Conservation (phyloP, 192 early-diverging fungal species). For the Lobosporangium transversale region DNA sequence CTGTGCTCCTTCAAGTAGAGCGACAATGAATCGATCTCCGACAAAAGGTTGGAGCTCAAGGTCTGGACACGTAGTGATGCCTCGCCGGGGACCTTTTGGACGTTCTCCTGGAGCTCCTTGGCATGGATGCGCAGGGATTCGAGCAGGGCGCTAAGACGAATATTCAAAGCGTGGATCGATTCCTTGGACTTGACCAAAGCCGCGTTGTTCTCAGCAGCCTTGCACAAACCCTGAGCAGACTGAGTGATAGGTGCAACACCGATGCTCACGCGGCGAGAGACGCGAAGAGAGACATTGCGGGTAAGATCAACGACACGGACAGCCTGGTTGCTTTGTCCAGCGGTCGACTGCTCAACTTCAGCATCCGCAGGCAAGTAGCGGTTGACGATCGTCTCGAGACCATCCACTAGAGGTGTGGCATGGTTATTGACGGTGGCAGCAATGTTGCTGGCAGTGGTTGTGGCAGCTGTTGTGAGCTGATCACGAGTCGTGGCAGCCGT, state of each 20-base stretch:
- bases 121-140: constrained; percentile 40
- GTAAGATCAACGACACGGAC: constrained; percentile 47
- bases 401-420: constrained; percentile 52
- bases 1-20: constrained; percentile 57
- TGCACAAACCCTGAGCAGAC: constrained; percentile 37
- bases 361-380: constrained; percentile 41
- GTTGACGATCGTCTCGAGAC: constrained; percentile 48
- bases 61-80: constrained; percentile 44
- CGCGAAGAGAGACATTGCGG: constrained; percentile 43
- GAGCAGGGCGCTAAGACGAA: constrained; percentile 32
- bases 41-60: constrained; percentile 24
- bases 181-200: constrained; percentile 50
- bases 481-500: constrained; percentile 24
- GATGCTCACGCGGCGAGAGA: constrained; percentile 44
- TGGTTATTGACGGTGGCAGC: constrained; percentile 66
- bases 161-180: constrained; percentile 36
- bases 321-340: constrained; percentile 48
- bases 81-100: constrained; percentile 37
- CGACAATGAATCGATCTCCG: constrained; percentile 55
- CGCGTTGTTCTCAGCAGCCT: constrained; percentile 48
- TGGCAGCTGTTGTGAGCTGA: constrained; percentile 32
- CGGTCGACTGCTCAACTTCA: constrained; percentile 27
- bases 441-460: constrained; percentile 42
- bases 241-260: constrained; percentile 35
- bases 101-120: constrained; percentile 54